These are phyloP conservation scores for Fusarium buharicum DNA, from an alignment of 2,329 filamentous ascomycete genomes.

Conservation along the genomic window DNA sequence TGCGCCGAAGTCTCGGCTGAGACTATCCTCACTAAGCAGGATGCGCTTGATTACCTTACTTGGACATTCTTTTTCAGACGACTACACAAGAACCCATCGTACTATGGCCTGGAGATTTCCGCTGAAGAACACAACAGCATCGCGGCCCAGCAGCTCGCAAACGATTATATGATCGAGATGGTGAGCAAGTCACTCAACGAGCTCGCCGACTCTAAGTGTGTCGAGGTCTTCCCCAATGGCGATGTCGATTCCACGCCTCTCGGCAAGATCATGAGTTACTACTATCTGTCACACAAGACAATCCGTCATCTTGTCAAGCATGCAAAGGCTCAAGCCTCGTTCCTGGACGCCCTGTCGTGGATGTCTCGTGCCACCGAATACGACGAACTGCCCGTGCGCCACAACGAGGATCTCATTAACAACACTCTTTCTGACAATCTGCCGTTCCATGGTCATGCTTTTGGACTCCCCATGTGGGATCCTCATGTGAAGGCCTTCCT, in stretches of 20 bases:
- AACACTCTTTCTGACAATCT: slow-evolving; percentile 86
- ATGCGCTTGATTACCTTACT: slow-evolving; percentile 95
- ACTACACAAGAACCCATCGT: slow-evolving; percentile 97
- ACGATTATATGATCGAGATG: slow-evolving; percentile 93
- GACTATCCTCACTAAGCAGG: slow-evolving; percentile 93
- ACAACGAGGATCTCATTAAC: slow-evolving; percentile 98
- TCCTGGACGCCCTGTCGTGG: slow-evolving; percentile 87
- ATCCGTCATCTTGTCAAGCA: slow-evolving; percentile 84
- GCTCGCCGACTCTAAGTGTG: slow-evolving; percentile 84
- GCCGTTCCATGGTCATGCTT: slow-evolving; percentile 67
- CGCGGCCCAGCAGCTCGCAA: slow-evolving; percentile 84
- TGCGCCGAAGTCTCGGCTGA: slow-evolving; percentile 93
- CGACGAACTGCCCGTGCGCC: slow-evolving; percentile 94
- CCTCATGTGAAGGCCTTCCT: slow-evolving; percentile 97
- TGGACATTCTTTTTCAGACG: slow-evolving; percentile 99
- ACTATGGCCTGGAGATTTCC: slow-evolving; percentile 94
- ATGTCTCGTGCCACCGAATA: slow-evolving; percentile 95
- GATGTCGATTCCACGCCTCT: slow-evolving; percentile 90
- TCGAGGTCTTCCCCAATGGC: slow-evolving; percentile 84
- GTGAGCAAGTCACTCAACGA: slow-evolving; percentile 87
- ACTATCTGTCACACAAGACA: slow-evolving; percentile 95
- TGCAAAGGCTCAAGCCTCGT: slow-evolving; percentile 78
- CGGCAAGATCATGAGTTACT: slow-evolving; percentile 99
- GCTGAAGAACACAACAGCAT: slow-evolving; percentile 92
- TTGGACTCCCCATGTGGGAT: slow-evolving; percentile 94